These are phyloP conservation scores for Penicillium verhagenii DNA, from an alignment of 495 filamentous ascomycete genomes.

Conservation along the genomic window DNA sequence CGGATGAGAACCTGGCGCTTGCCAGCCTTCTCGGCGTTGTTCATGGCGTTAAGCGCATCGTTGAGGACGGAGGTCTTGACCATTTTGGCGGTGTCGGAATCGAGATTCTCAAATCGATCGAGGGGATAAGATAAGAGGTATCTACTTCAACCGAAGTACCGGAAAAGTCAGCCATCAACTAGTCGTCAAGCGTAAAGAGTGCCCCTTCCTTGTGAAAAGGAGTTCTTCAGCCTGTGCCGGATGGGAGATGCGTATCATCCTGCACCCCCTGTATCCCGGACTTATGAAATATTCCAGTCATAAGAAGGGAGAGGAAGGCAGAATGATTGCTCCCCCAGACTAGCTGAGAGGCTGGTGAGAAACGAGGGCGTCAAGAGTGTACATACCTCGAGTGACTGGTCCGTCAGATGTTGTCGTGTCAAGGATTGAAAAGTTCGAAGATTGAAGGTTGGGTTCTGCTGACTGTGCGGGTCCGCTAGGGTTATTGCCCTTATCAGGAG, in stretches of 20 bases:
- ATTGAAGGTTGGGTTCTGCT: slow-evolving; percentile 14
- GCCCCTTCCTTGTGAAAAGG: slow-evolving; percentile 69
- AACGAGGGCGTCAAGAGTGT: slow-evolving; percentile 19
- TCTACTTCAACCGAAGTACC: slow-evolving; percentile 50
- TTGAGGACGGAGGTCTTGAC: slow-evolving; percentile 98
- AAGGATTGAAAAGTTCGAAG: slow-evolving; percentile 16
- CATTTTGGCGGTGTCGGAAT: slow-evolving; percentile 75
- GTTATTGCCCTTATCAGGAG: slow-evolving; percentile 21
- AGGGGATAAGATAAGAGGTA: slow-evolving; percentile 66
- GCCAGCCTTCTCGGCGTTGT: slow-evolving; percentile 99
- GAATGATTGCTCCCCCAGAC: slow-evolving; percentile 50
- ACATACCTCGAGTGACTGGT: slow-evolving; percentile 48
- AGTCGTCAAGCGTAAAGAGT: slow-evolving; percentile 89
- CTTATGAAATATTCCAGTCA: neutral
- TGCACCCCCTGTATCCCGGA: slow-evolving; percentile 6
- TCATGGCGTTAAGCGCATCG: slow-evolving; percentile 98
- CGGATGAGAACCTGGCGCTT: slow-evolving; percentile 98
- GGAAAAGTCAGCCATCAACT: slow-evolving; percentile 73
- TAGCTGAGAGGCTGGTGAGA: slow-evolving; percentile 46
- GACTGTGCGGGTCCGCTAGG: slow-evolving; percentile 37
- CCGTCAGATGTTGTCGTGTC: slow-evolving; percentile 30
- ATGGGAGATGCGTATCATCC: slow-evolving; percentile 73
- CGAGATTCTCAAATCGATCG: slow-evolving; percentile 80
- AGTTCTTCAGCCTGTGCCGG: slow-evolving; percentile 88
- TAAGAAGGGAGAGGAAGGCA: neutral